phyloP scores from a whole-genome alignment of 1,284 basidiomycete genomes.

The Termitomyces sp. region DNA sequence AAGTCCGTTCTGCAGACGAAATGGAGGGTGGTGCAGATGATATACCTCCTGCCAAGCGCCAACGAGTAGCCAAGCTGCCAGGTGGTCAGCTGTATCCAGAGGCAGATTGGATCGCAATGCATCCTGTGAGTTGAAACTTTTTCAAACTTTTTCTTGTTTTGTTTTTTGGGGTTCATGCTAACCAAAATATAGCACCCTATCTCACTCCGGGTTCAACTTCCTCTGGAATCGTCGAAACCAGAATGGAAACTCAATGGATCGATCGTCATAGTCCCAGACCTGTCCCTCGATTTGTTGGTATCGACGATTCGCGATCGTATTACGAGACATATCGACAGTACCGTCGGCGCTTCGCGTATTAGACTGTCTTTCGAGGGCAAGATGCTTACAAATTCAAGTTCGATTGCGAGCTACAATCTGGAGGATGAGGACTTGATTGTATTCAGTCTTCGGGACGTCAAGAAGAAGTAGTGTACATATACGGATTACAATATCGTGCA shows the following conservation, averaged over 20 bases:
- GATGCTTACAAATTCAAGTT: constrained; percentile 80
- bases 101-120: constrained; percentile 83
- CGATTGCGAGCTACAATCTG: constrained; percentile 82
- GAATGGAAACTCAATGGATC: constrained; percentile 90
- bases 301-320: constrained; percentile 87
- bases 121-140: constrained; percentile 54
- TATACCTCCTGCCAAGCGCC: constrained; percentile 75
- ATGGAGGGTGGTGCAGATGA: constrained; percentile 65
- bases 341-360: constrained; percentile 73
- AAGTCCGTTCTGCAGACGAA: constrained; percentile 71
- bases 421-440: constrained; percentile 83
- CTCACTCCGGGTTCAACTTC: constrained; percentile 77
- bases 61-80: constrained; percentile 75
- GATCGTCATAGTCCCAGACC: constrained; percentile 69
- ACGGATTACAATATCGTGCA: neutral
- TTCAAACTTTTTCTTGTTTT: constrained; percentile 51
- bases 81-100: constrained; percentile 79
- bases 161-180: constrained; percentile 38
- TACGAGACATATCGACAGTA: constrained; percentile 68
- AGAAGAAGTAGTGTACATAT: constrained; percentile 51
- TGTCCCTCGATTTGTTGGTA: constrained; percentile 78
- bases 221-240: constrained; percentile 72
- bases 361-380: constrained; percentile 74
- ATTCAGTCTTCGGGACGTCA: constrained; percentile 71
- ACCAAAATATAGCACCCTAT: constrained; percentile 62